phyloP scores from a whole-genome alignment of 2,329 filamentous ascomycete species.

The Colletotrichum melonis region DNA sequence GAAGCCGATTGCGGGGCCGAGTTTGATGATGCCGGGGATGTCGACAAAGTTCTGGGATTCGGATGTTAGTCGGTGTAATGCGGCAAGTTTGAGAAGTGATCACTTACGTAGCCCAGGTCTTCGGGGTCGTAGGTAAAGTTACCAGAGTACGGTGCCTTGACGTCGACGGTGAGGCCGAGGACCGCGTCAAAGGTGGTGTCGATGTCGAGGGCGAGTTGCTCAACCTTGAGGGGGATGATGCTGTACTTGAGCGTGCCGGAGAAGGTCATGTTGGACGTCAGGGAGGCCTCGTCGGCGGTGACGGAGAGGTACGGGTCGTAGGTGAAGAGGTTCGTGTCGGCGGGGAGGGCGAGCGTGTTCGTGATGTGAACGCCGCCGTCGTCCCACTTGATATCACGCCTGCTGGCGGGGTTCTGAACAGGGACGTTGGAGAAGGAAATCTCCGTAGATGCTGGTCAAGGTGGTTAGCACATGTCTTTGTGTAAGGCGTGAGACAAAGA shows the following conservation, averaged over 20 bases:
- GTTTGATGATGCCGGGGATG: slow-evolving; percentile 30
- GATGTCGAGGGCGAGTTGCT: slow-evolving; percentile 39
- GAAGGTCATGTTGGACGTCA: slow-evolving; percentile 38
- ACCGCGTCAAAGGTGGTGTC: slow-evolving; percentile 37
- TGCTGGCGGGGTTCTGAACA: slow-evolving; percentile 28
- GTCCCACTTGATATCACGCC: slow-evolving; percentile 37
- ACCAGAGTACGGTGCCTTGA: slow-evolving; percentile 35
- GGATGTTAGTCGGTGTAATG: not conserved
- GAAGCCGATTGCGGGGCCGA: slow-evolving; percentile 34
- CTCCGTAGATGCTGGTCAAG: slow-evolving; percentile 27
- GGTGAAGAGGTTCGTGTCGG: slow-evolving; percentile 36
- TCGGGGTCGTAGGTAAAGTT: slow-evolving; percentile 35
- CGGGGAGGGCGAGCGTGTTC: slow-evolving; percentile 37
- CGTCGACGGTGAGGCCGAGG: slow-evolving; percentile 36
- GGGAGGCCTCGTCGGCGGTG: slow-evolving; percentile 38
- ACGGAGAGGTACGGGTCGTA: slow-evolving; percentile 36
- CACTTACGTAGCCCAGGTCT: slow-evolving; percentile 28
- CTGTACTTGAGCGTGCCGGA: slow-evolving; percentile 39
- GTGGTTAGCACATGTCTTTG: not conserved
- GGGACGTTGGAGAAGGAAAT: slow-evolving; percentile 38
- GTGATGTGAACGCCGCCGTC: slow-evolving; percentile 38
- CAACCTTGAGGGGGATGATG: slow-evolving; percentile 35
- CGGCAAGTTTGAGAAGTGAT: no score
- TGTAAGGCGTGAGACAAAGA: not conserved
- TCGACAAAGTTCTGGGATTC: slow-evolving; percentile 32